Conservation (phyloP, 768 basidiomycete genomes). For the Boletus rufocinnamomeus region DNA sequence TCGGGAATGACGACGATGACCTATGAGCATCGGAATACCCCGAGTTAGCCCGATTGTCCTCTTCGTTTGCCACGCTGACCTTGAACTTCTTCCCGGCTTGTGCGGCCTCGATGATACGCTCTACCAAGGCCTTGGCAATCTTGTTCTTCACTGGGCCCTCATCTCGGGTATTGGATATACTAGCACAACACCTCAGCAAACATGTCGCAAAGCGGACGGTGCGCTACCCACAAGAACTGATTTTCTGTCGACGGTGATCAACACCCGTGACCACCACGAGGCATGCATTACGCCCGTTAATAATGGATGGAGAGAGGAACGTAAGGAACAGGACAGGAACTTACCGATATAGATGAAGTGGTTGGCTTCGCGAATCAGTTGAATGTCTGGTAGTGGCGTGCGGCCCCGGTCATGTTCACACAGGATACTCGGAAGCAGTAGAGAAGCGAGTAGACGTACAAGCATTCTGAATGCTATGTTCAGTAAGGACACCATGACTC, state of each 20-base stretch:
- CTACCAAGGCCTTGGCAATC: slow-evolving; percentile 80
- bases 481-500: slow-evolving; percentile 89
- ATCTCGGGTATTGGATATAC: slow-evolving; percentile 71
- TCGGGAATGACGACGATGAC: slow-evolving; percentile 89
- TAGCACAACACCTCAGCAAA: slow-evolving; percentile 31
- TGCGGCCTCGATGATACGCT: slow-evolving; percentile 85
- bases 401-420: neutral
- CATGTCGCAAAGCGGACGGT: neutral
- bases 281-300: slow-evolving; percentile 14
- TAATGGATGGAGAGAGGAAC: slow-evolving; percentile 1
- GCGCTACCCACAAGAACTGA: slow-evolving; percentile 75
- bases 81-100: slow-evolving; percentile 72
- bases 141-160: slow-evolving; percentile 75
- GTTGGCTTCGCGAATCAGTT: slow-evolving; percentile 79
- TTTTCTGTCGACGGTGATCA: slow-evolving; percentile 50
- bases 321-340: slow-evolving; percentile 28
- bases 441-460: slow-evolving; percentile 51
- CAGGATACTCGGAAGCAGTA: neutral
- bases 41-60: neutral
- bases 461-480: slow-evolving; percentile 92
- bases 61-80: slow-evolving; percentile 37
- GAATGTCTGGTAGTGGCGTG: slow-evolving; percentile 50
- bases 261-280: slow-evolving; percentile 12
- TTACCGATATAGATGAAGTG: slow-evolving; percentile 92
- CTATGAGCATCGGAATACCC: slow-evolving; percentile 37